Conservation (phyloP, 257 asterid genomes). For the Eustoma russellianum region DNA sequence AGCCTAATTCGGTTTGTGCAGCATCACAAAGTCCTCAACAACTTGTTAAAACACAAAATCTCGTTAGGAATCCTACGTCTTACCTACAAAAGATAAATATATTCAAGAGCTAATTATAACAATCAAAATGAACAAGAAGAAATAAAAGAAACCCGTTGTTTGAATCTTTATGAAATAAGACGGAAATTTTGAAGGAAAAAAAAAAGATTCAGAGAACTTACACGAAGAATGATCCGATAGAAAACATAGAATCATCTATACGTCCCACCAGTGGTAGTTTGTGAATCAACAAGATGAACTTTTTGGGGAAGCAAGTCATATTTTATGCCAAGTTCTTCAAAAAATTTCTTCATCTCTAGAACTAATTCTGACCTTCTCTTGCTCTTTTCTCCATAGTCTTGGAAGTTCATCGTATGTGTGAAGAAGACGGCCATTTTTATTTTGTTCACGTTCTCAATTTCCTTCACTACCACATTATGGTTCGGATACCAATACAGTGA, state of each 20-base stretch:
- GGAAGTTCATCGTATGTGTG: slow-evolving; percentile 84
- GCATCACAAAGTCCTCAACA: too few relatives aligned
- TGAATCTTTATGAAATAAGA: too few relatives aligned
- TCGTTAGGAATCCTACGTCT: too few relatives aligned
- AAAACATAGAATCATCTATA: slow-evolving; percentile 18
- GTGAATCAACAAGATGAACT: slow-evolving; percentile 44
- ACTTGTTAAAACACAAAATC: too few relatives aligned
- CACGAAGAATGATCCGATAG: background rate
- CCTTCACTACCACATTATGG: slow-evolving; percentile 81
- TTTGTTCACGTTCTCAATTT: slow-evolving; percentile 83
- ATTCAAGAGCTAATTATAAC: too few relatives aligned
- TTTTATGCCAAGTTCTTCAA: slow-evolving; percentile 63
- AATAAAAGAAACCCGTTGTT: too few relatives aligned
- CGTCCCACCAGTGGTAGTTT: slow-evolving; percentile 16
- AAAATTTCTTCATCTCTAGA: slow-evolving; percentile 63
- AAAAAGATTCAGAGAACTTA: too few relatives aligned
- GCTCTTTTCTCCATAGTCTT: slow-evolving; percentile 51
- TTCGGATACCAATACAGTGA: slow-evolving; percentile 74
- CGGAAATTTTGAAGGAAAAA: too few relatives aligned
- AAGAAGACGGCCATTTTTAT: slow-evolving; percentile 60
- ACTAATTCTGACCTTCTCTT: slow-evolving; percentile 53
- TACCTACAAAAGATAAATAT: too few relatives aligned
- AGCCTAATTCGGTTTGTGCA: too few relatives aligned
- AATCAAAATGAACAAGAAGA: too few relatives aligned
- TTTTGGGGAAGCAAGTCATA: slow-evolving; percentile 80